Evolutionary conservation across 768 basidiomycete species (phyloP), one percentile per base, ranked within the genome.

Genomic region (Rhodotorula graminis): DNA sequence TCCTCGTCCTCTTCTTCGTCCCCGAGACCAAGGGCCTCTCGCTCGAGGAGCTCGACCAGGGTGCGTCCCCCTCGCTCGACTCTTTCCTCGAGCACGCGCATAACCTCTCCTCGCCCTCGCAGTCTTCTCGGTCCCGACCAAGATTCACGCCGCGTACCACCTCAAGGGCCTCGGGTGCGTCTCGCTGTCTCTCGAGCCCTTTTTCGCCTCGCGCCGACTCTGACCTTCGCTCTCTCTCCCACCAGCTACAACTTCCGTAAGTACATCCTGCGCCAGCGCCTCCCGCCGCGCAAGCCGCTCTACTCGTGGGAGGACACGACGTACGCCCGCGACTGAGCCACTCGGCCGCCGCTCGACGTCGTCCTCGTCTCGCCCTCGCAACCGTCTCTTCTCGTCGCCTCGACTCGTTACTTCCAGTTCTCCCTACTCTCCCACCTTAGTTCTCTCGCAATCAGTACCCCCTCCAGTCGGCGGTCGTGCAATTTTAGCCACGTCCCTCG

Each of bases 51-150:
- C 77, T 80, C 66, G 79, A 80, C 73, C 50, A 60, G 25, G 50
- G 25, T 59, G 25, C 33, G 33, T 23, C 58, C 33, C 12, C 21
- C 25, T 21, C 29, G 21, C 14, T 37, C 19, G 11, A 10, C 21
- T 37, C 33, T 16, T 7, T 37, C 1, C 57, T 55, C n/a, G n/a
- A n/a, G n/a, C n/a, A n/a, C n/a, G n/a, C n/a, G n/a, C n/a, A n/a
- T n/a, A n/a, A n/a, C n/a, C n/a, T n/a, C 4, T 23, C 16, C 0
- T 1, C 25, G 12, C 31, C 19, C 6, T 11, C 25, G 50, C 50
- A 52, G 50, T 81, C 72, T 78, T 81, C 73, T 74, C 77, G 47
- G 79, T 81, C 46, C 80, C 80, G 18, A 80, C 71, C 18, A 29
- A 40, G 46, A 68, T 61, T 40, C 67, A 69, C 63, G 70, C 72